These are phyloP conservation scores for Darksidea phi DNA, from an alignment of 495 filamentous ascomycete genomes.

Conservation along the genomic window DNA sequence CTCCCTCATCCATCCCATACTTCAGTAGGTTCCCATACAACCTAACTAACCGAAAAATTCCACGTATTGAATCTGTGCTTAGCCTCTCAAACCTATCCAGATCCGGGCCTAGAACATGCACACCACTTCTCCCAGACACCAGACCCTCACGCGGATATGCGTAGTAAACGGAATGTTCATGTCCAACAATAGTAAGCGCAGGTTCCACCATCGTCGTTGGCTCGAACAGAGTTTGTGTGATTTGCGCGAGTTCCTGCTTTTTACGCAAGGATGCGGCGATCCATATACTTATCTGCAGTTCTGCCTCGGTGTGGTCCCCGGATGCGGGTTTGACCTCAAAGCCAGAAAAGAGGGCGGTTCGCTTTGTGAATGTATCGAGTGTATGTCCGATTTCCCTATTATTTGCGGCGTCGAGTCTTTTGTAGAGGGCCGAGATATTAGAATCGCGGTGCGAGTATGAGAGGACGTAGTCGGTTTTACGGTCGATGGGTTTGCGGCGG, in stretches of 20 bases:
- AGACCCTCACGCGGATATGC: constrained; percentile 16
- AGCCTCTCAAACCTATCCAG: constrained; percentile 21
- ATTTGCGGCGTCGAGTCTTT: constrained; percentile 11
- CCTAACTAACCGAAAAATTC: constrained; percentile 26
- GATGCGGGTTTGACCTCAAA: constrained; percentile 20
- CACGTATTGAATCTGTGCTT: constrained; percentile 27
- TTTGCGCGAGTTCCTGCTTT: constrained; percentile 18
- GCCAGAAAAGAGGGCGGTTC: constrained; percentile 24
- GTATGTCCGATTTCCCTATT: constrained; percentile 20
- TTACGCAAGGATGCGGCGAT: constrained; percentile 21
- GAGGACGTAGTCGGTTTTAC: constrained; percentile 24
- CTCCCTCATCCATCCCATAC: constrained; percentile 29
- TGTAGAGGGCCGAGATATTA: constrained; percentile 19
- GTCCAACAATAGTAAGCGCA: constrained; percentile 23
- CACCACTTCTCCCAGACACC: constrained; percentile 19
- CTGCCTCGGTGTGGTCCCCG: constrained; percentile 14
- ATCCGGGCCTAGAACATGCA: constrained; percentile 26
- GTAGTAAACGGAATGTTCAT: constrained; percentile 26
- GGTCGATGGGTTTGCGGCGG: constrained; percentile 12
- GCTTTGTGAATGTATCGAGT: constrained; percentile 15
- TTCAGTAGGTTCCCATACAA: constrained; percentile 28
- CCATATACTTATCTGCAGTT: constrained; percentile 27
- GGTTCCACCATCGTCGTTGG: constrained; percentile 20
- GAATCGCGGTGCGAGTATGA: constrained; percentile 20
- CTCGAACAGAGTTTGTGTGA: constrained; percentile 9